Evolutionary conservation across 805 yeast species (phyloP).

Genomic region (Starmerella etchellsii): DNA sequence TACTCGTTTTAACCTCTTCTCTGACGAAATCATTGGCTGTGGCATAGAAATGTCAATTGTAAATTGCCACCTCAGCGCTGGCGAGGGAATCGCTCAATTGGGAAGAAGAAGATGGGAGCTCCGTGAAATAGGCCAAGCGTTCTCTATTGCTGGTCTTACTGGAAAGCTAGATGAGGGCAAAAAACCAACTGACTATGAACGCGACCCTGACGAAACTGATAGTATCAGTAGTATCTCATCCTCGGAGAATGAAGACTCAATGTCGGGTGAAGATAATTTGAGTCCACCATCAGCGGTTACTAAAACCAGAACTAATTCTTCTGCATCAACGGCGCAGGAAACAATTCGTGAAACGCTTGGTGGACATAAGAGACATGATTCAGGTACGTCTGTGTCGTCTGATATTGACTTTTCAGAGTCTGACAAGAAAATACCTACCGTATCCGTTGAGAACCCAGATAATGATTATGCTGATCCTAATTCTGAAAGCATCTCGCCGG

Average conservation of each 20-base stretch:
- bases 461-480: not conserved
- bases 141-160: slow-evolving; percentile 23
- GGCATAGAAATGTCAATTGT: slow-evolving; percentile 30
- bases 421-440: not conserved
- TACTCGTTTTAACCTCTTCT: slow-evolving; percentile 30
- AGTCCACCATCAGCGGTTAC: not conserved
- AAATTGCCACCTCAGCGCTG: slow-evolving; percentile 40
- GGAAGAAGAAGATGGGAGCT: slow-evolving; percentile 36
- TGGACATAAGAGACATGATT: not conserved
- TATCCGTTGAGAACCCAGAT: no score
- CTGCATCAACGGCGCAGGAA: not conserved
- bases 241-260: not conserved
- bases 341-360: not conserved
- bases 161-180: not conserved
- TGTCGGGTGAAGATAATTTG: not conserved
- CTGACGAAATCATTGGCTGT: slow-evolving; percentile 20
- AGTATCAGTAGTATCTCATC: slow-evolving; percentile 10
- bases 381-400: not conserved
- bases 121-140: slow-evolving; percentile 28
- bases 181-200: slow-evolving; percentile 1
- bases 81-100: slow-evolving; percentile 31
- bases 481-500: not conserved
- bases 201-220: slow-evolving; percentile 3
- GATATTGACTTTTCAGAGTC: no score
- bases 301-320: not conserved